A percentile compares a stretch with the other conserved stretches of the same genome.
Conservation (phyloP, 306 rosid species). For the Malus asiatica region DNA sequence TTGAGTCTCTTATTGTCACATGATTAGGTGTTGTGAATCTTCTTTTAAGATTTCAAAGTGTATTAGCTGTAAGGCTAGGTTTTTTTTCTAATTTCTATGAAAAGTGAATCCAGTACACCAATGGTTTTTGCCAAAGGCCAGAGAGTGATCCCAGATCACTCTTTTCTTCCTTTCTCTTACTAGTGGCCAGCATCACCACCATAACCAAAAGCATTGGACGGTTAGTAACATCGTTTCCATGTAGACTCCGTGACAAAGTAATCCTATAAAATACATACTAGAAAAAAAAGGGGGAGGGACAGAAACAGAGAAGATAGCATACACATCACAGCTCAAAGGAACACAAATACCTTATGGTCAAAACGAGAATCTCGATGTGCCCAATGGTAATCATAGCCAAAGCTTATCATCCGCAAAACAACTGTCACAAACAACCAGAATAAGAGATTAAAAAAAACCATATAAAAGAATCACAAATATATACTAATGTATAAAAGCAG, state of each 20-base stretch:
- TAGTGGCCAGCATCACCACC: neutral
- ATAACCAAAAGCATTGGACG: neutral
- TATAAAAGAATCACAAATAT: neutral
- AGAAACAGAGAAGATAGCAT: slow-evolving; percentile 4
- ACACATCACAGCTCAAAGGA: slow-evolving; percentile 5
- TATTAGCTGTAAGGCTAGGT: neutral
- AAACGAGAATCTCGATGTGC: slow-evolving; percentile 53
- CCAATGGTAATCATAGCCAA: slow-evolving; percentile 87
- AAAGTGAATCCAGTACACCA: neutral
- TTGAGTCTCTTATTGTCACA: neutral
- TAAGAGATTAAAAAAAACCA: slow-evolving; percentile 2
- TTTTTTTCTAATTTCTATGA: neutral
- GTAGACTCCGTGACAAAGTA: neutral
- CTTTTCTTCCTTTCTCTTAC: neutral
- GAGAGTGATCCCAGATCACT: neutral
- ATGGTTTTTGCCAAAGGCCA: neutral
- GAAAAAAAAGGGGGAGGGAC: neutral
- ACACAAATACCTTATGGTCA: slow-evolving; percentile 55
- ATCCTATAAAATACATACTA: neutral
- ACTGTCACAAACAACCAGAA: slow-evolving; percentile 52
- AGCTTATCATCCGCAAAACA: slow-evolving; percentile 95
- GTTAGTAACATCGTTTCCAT: neutral
- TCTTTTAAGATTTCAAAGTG: neutral
- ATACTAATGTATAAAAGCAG: neutral
- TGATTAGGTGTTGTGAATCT: neutral